phyloP scores from a whole-genome alignment of 2,329 filamentous ascomycete genomes.

The Hymenotorrendiella dingleyae region DNA sequence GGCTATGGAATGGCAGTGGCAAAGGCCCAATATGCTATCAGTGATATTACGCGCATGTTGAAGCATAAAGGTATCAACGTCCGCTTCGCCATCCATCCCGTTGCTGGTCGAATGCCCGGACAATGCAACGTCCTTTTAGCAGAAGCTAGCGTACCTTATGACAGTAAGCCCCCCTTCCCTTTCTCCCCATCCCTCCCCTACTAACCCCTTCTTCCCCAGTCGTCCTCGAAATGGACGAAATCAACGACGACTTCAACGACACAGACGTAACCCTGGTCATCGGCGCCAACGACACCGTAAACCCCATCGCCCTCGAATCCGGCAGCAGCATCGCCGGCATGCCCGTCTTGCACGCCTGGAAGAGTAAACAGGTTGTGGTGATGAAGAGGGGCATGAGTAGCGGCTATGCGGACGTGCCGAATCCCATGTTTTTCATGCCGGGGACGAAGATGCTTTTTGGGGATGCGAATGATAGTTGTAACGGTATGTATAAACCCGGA shows the following conservation, averaged over 20 bases:
- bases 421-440: slow-evolving; percentile 91
- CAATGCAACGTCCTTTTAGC: slow-evolving; percentile 89
- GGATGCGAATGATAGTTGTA: slow-evolving; percentile 78
- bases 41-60: slow-evolving; percentile 70
- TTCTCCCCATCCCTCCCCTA: background rate
- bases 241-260: slow-evolving; percentile 84
- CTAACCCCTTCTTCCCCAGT: slow-evolving; percentile 35
- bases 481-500: slow-evolving; percentile 45
- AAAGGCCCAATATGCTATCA: slow-evolving; percentile 87
- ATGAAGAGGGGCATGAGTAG: slow-evolving; percentile 78
- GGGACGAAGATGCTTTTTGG: slow-evolving; percentile 89
- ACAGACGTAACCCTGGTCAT: slow-evolving; percentile 86
- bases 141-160: slow-evolving; percentile 82
- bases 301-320: slow-evolving; percentile 79
- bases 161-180: slow-evolving; percentile 44
- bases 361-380: slow-evolving; percentile 86
- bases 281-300: slow-evolving; percentile 88
- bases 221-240: slow-evolving; percentile 92
- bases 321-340: slow-evolving; percentile 84
- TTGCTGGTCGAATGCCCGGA: slow-evolving; percentile 86
- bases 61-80: slow-evolving; percentile 74
- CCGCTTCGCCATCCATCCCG: slow-evolving; percentile 84
- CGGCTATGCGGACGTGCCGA: slow-evolving; percentile 64
- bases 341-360: slow-evolving; percentile 89
- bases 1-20: slow-evolving; percentile 94